Conservation (phyloP, 1,139 yeast species). For the Waltiozyma solani region DNA sequence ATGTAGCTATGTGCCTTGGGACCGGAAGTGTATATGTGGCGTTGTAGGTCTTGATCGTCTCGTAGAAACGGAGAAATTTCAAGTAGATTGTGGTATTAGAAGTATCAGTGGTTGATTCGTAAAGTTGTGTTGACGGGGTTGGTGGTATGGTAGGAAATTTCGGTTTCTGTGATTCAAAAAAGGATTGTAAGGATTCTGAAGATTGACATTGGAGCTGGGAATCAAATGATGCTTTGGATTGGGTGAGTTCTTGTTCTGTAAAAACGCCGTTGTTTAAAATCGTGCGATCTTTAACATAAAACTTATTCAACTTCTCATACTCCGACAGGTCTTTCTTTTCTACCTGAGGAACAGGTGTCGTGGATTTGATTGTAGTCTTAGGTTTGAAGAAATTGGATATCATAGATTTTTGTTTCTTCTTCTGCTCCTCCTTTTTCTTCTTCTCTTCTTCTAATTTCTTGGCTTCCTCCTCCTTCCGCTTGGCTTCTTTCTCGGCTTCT, state of each 20-base stretch:
- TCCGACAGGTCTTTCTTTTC: slow-evolving; percentile 1
- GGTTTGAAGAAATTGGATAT: slow-evolving; percentile 42
- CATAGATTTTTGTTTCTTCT: slow-evolving; percentile 27
- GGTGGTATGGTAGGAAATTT: background rate
- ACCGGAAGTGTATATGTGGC: slow-evolving; percentile 51
- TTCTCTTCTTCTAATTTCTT: slow-evolving; percentile 25
- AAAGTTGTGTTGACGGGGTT: background rate
- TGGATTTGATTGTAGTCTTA: slow-evolving; percentile 13
- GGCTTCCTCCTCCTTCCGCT: slow-evolving; percentile 18
- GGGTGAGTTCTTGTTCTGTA: background rate
- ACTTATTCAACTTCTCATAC: slow-evolving; percentile 1
- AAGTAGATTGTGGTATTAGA: slow-evolving; percentile 12
- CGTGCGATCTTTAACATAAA: background rate
- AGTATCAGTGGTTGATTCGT: background rate
- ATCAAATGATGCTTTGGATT: background rate
- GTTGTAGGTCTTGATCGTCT: slow-evolving; percentile 65
- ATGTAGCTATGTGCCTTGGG: slow-evolving; percentile 28
- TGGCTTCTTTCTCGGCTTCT: slow-evolving; percentile 12
- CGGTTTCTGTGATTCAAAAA: background rate
- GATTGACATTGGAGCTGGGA: background rate
- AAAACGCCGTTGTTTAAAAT: background rate
- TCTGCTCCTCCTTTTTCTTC: slow-evolving; percentile 18
- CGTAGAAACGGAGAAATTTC: slow-evolving; percentile 63
- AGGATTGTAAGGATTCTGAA: background rate
- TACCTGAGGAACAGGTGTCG: background rate